These are phyloP conservation scores for Rubus parviflorus DNA, from an alignment of 306 rosid genomes.

Conservation along the genomic window DNA sequence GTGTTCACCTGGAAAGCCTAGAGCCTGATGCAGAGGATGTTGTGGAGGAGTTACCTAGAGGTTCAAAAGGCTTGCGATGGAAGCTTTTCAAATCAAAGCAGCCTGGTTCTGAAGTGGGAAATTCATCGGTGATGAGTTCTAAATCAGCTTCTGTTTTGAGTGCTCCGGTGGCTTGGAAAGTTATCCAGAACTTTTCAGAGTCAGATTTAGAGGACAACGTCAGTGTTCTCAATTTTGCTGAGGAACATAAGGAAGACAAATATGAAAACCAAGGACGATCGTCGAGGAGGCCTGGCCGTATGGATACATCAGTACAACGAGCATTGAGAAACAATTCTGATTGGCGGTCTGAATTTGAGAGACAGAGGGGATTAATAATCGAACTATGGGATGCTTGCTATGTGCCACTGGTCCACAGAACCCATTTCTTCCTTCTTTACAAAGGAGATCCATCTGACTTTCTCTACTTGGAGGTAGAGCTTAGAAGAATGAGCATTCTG, in stretches of 20 bases:
- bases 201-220: slow-evolving; percentile 57
- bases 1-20: neutral
- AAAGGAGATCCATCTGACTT: slow-evolving; percentile 78
- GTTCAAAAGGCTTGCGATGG: slow-evolving; percentile 15
- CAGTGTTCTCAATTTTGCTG: slow-evolving; percentile 56
- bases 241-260: slow-evolving; percentile 27
- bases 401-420: slow-evolving; percentile 73
- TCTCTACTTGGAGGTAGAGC: slow-evolving; percentile 73
- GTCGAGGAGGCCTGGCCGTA: slow-evolving; percentile 21
- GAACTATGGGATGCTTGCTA: slow-evolving; percentile 77
- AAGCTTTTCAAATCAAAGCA: slow-evolving; percentile 24
- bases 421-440: slow-evolving; percentile 77
- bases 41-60: slow-evolving; percentile 11
- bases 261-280: slow-evolving; percentile 26
- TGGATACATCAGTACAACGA: slow-evolving; percentile 20
- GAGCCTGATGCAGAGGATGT: neutral
- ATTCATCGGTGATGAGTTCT: slow-evolving; percentile 5
- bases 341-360: slow-evolving; percentile 51
- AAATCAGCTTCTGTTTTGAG: slow-evolving; percentile 21
- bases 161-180: slow-evolving; percentile 27
- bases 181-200: slow-evolving; percentile 14
- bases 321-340: slow-evolving; percentile 13
- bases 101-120: neutral
- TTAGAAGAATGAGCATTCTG: slow-evolving; percentile 70
- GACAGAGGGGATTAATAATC: slow-evolving; percentile 56